These are phyloP conservation scores for Penicillium crustosum DNA, from an alignment of 2,329 filamentous ascomycete genomes.

Conservation along the genomic window DNA sequence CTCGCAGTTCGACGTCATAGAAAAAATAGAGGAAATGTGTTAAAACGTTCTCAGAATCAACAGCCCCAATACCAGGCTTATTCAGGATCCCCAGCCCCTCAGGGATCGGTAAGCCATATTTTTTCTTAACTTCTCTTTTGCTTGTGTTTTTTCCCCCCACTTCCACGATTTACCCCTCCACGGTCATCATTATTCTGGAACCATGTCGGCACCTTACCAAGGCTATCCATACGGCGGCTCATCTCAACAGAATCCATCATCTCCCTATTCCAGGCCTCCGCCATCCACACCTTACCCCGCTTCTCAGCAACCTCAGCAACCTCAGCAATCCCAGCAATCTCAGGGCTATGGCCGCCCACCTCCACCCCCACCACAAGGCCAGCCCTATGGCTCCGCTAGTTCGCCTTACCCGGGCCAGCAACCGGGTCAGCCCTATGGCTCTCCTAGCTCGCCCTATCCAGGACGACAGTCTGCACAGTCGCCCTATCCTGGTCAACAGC, in stretches of 20 bases:
- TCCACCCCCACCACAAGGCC: conserved; percentile 41
- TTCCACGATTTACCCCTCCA: conserved; percentile 10
- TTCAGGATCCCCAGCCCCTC: conserved; percentile 42
- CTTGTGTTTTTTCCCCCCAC: conserved; percentile 13
- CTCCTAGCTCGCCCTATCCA: conserved; percentile 29
- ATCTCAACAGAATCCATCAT: conserved; percentile 35
- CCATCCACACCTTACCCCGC: conserved; percentile 31
- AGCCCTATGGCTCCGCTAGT: conserved; percentile 36
- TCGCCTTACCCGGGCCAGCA: conserved; percentile 24
- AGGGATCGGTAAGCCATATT: conserved; percentile 39
- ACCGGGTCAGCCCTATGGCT: conserved; percentile 10
- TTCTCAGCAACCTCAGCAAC: conserved; percentile 11
- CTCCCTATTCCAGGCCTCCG: conserved; percentile 32
- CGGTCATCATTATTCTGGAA: conserved; percentile 12
- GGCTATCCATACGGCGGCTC: conserved; percentile 36
- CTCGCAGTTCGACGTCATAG: conserved; percentile 24
- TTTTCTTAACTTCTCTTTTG: conserved; percentile 11
- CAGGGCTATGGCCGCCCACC: conserved; percentile 45
- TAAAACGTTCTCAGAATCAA: conserved; percentile 3
- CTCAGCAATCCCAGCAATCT: conserved; percentile 8
- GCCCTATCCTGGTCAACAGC: conserved; percentile 35
- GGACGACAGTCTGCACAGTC: conserved; percentile 3
- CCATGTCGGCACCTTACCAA: conserved; percentile 40
- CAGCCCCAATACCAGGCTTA: conserved; percentile 59
- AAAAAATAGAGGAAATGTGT: conserved; percentile 1